These are phyloP conservation scores for Urtica urens DNA, from an alignment of 306 rosid genomes.

Conservation along the genomic window DNA sequence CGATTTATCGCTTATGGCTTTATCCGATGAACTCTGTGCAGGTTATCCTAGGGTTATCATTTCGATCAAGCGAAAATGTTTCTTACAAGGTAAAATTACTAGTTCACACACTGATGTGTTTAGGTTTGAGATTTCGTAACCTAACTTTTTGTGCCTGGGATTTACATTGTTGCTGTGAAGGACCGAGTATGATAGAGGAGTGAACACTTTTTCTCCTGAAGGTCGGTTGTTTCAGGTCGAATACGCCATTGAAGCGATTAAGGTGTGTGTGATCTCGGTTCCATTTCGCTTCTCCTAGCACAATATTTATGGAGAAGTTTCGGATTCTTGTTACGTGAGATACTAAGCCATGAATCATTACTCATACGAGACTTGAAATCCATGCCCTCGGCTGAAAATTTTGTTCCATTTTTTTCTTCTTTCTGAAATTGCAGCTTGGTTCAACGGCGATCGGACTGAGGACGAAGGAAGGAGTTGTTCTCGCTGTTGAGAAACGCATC, in stretches of 20 bases:
- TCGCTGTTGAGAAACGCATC: slow-evolving; percentile 89
- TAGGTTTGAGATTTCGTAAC: slow-evolving; percentile 1
- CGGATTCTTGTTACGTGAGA: neutral
- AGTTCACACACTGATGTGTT: neutral
- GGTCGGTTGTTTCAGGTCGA: slow-evolving; percentile 96
- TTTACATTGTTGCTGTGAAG: slow-evolving; percentile 16
- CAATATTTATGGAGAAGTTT: neutral
- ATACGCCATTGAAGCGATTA: slow-evolving; percentile 93
- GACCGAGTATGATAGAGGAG: slow-evolving; percentile 97
- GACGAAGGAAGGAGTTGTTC: slow-evolving; percentile 89
- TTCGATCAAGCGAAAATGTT: slow-evolving; percentile 39
- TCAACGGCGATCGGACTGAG: slow-evolving; percentile 91
- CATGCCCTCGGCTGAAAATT: neutral
- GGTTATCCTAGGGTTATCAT: slow-evolving; percentile 4
- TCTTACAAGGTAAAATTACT: slow-evolving; percentile 47
- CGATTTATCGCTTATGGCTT: no score
- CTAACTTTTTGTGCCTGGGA: neutral
- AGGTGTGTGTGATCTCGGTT: slow-evolving; percentile 25
- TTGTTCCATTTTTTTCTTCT: neutral
- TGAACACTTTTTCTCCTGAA: slow-evolving; percentile 92
- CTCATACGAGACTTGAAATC: neutral
- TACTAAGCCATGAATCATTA: neutral
- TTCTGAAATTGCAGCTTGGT: slow-evolving; percentile 42
- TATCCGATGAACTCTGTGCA: neutral
- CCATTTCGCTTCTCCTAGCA: neutral